phyloP scores from a whole-genome alignment of 768 basidiomycete species.

The Russula virescens region DNA sequence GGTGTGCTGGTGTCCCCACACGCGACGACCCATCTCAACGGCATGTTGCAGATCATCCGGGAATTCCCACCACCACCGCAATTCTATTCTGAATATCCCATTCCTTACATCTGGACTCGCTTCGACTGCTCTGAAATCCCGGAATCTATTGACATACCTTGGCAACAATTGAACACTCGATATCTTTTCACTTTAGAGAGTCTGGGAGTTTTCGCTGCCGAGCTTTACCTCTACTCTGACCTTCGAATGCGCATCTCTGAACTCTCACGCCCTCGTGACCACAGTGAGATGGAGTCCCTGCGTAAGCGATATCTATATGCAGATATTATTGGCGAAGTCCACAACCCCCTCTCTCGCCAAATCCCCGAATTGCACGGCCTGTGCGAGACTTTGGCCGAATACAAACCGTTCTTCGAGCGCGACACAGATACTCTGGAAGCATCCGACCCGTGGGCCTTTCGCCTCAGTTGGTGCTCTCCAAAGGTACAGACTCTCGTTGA shows the following conservation, averaged over 20 bases:
- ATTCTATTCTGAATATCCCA: slow-evolving; percentile 48
- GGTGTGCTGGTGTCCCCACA: not conserved
- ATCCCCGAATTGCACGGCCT: slow-evolving; percentile 33
- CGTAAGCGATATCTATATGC: slow-evolving; percentile 20
- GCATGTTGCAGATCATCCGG: slow-evolving; percentile 11
- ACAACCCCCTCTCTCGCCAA: not conserved
- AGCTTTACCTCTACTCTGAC: slow-evolving; percentile 62
- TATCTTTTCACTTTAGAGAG: slow-evolving; percentile 56
- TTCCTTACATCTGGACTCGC: slow-evolving; percentile 49
- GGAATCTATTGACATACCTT: slow-evolving; percentile 42
- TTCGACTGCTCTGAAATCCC: slow-evolving; percentile 38
- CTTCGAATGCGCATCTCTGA: slow-evolving; percentile 45
- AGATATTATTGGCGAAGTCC: not conserved
- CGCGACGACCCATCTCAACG: not conserved
- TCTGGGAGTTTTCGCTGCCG: slow-evolving; percentile 71
- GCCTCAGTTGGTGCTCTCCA: slow-evolving; percentile 62
- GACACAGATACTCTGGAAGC: slow-evolving; percentile 34
- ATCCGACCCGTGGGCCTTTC: slow-evolving; percentile 33
- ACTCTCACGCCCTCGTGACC: slow-evolving; percentile 30
- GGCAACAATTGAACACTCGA: slow-evolving; percentile 55
- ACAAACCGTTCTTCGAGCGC: slow-evolving; percentile 36
- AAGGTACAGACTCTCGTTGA: slow-evolving; percentile 62
- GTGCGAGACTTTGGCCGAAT: slow-evolving; percentile 44
- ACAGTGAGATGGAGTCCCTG: slow-evolving; percentile 28
- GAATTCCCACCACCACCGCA: slow-evolving; percentile 37